Base-by-base conservation (phyloP, 148 eudicot genomes). In the Amaranthus palmeri region DNA sequence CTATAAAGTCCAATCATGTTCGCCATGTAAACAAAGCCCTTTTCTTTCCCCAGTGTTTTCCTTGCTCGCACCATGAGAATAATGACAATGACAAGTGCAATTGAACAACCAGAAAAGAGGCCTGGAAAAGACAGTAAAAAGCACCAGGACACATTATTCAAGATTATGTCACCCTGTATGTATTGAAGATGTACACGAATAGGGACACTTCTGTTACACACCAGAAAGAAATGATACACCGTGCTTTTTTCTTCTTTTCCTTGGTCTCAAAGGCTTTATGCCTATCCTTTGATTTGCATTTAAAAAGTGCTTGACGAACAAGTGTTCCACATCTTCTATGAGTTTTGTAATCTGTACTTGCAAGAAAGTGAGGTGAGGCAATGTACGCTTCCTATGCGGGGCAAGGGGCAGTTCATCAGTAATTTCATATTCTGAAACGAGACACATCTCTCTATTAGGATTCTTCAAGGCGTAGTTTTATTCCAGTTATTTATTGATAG, bases 221-320 rank as follows among this genome's bases (percentile, higher is more conserved):
- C 97, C 97, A 51, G 87, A 86, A 61, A 82, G 82, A 69, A 90
- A 90, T 77, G 97, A 84, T 72, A 90, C 80, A 7, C 85, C 73
- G 73, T 92, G 96, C 77, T 72, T 83, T 68, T 86, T 91, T 74
- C 68, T 88, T 81, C 76, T 86, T 65, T 67, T 76, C 46, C 53
- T 86, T 67, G 83, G 90, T 81, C 90, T 84, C 76, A 88, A 75
- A 41, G 72, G 73, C 71, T 83, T 88, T 96, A 92, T 92, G 70
- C 93, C 96, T 83, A 84, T 80, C 41, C 83, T 81, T 70, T 89
- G 87, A 75, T 92, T 85, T 15, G 86, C 85, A 71, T 85, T 83
- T 12, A 81, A 81, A 61, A 92, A 92, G 76, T 92, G 82, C 77
- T 90, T 90, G 69, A 87, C 79, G 61, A 88, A 86, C 18, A 85